Base-by-base conservation (phyloP, 768 basidiomycete species). In the Mycena alexandri region DNA sequence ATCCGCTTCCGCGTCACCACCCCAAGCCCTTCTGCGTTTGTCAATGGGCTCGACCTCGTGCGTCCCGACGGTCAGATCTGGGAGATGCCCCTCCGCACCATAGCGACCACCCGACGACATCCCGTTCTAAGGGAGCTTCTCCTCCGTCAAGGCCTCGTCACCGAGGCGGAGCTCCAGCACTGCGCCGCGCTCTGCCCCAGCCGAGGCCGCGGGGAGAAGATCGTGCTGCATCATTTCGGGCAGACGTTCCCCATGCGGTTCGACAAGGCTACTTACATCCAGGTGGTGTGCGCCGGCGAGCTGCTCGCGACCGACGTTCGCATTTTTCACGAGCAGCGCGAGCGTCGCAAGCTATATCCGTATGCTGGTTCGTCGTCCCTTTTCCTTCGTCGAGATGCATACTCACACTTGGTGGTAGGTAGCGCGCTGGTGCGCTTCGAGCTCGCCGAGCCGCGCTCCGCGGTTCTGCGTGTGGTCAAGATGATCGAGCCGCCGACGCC, bases 391-490 rank as follows among this genome's bases (percentile, higher is more conserved):
- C 33, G 16, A 2, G 2, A 22, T 24, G 14, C 17, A 1, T 21
- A 54, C 46, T 47, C 24, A 53, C 56, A 29, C 5, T 4, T 25
- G 10, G 25, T 8, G 10, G 21, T 21, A 71, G 69, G 69, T 6
- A n/a, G 34, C 8, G 69, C 69, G 2, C 38, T 71, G 24, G 61
- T 67, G 38, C 69, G 65, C n/a, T 71, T 67, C 29, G 69, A 67
- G 44, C 33, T 67, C 17, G 60, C 62, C 24, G 33, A 38, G 1
- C 5, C 19, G 14, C 61, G 42, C 1, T 16, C 50, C 19, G 67
- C 16, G 11, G 53, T 67, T 0, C 57, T 71, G 11, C 69, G 69
- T 19, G 19, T 67, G 9, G 38, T 71, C 46, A 67, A 71, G 29
- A 60, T 71, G 21, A 64, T 67, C 24, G 29, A 52, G 0, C 69